These are phyloP conservation scores for Acacia confusa DNA, from an alignment of 306 rosid genomes.

Conservation along the genomic window DNA sequence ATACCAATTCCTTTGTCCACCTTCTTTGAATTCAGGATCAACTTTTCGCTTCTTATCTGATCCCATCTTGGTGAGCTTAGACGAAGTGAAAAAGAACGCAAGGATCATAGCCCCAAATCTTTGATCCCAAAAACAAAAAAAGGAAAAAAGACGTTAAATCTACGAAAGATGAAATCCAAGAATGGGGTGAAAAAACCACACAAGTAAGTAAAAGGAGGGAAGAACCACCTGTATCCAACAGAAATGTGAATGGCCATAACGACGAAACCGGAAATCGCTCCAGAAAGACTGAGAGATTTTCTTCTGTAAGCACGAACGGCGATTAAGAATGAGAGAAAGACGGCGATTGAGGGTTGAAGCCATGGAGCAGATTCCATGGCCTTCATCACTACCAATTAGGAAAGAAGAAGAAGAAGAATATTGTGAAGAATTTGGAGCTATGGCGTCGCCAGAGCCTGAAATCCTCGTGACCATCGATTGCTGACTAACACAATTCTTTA, in stretches of 20 bases:
- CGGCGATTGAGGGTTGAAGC: slow-evolving; percentile 52
- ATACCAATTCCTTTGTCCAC: slow-evolving; percentile 94
- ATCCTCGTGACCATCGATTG: background rate
- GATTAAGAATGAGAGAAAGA: slow-evolving; percentile 44
- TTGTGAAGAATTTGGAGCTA: background rate
- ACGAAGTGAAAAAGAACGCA: slow-evolving; percentile 79
- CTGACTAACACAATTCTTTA: background rate
- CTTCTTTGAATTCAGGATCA: slow-evolving; percentile 82
- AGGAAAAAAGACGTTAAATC: background rate
- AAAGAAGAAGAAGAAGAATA: background rate
- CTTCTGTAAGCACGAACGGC: slow-evolving; percentile 55
- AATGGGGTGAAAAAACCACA: background rate
- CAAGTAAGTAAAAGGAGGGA: background rate
- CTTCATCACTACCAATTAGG: background rate
- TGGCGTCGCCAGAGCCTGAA: background rate
- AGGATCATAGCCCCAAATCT: slow-evolving; percentile 81
- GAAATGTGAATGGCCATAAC: slow-evolving; percentile 71
- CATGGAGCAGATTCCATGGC: background rate
- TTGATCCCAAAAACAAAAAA: background rate
- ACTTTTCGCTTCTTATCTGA: slow-evolving; percentile 66
- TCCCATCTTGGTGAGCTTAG: slow-evolving; percentile 74
- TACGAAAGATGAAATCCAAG: background rate
- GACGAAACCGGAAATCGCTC: slow-evolving; percentile 69
- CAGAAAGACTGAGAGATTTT: slow-evolving; percentile 77
- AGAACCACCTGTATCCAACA: slow-evolving; percentile 56